phyloP scores from a whole-genome alignment of 768 basidiomycete species.

The Lentinus tigrinus region DNA sequence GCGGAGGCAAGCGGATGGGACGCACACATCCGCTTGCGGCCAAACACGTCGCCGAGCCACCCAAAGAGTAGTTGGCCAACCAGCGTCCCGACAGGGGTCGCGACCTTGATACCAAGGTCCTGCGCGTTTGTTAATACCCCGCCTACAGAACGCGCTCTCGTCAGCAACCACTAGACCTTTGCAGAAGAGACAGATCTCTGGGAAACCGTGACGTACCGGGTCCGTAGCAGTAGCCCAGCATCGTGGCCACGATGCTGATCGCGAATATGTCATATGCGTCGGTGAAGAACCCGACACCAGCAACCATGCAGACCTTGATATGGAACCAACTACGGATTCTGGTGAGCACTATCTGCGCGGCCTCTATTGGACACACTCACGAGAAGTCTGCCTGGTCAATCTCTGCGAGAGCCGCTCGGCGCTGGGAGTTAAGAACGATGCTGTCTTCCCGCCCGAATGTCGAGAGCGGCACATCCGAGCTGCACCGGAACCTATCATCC shows the following conservation, averaged over 20 bases:
- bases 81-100: conserved; percentile 39
- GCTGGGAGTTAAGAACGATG: conserved; percentile 28
- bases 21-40: conserved; percentile 39
- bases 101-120: conserved; percentile 44
- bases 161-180: too few species aligned
- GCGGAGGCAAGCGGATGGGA: conserved; percentile 1
- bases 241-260: conserved; percentile 43
- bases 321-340: conserved; percentile 45
- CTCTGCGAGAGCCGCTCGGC: conserved; percentile 46
- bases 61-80: conserved; percentile 44
- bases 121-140: conserved; percentile 33
- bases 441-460: too few species aligned
- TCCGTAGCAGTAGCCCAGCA: conserved; percentile 44
- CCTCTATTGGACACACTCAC: conserved; percentile 19
- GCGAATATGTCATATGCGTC: conserved; percentile 35
- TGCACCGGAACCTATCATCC: too few species aligned
- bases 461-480: too few species aligned
- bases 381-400: conserved; percentile 49
- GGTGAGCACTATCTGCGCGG: neutral
- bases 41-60: conserved; percentile 43
- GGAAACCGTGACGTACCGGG: neutral
- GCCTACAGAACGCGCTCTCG: conserved; percentile 23
- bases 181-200: conserved; percentile 9
- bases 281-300: conserved; percentile 29
- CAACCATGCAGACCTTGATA: conserved; percentile 39